phyloP scores from a whole-genome alignment of 140 eudicot species.

The Cichorium intybus region DNA sequence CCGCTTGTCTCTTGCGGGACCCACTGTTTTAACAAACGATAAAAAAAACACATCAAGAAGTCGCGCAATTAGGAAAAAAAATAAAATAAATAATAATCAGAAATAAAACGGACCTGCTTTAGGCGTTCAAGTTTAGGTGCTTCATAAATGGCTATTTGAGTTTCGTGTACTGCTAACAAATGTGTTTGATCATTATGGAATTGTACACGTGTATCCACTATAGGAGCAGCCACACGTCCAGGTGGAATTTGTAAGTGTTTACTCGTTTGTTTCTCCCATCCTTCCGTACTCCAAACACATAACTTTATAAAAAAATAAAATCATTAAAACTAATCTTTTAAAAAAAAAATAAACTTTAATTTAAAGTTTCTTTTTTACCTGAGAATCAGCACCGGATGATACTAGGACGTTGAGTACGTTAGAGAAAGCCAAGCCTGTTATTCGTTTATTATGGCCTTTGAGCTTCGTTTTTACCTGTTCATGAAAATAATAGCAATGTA shows the following conservation, averaged over 20 bases:
- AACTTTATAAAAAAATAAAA: constrained; percentile 26
- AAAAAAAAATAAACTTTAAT: background rate
- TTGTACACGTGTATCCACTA: constrained; percentile 60
- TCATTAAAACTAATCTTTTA: background rate
- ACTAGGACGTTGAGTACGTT: constrained; percentile 53
- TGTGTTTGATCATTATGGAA: constrained; percentile 66
- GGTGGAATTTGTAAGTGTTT: constrained; percentile 58
- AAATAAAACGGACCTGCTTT: constrained; percentile 45
- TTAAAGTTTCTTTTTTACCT: constrained; percentile 31
- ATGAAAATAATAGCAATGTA: background rate
- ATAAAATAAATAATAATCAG: background rate
- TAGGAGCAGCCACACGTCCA: constrained; percentile 53
- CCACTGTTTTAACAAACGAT: constrained; percentile 41
- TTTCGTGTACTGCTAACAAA: constrained; percentile 54
- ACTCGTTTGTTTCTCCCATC: constrained; percentile 64
- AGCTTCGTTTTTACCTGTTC: constrained; percentile 57
- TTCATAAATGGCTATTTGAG: constrained; percentile 66
- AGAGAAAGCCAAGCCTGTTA: constrained; percentile 69
- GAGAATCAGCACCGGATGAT: constrained; percentile 72
- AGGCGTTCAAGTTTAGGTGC: constrained; percentile 55
- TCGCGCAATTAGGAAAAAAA: background rate
- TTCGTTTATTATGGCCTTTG: constrained; percentile 56
- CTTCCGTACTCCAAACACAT: constrained; percentile 65
- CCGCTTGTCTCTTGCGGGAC: constrained; percentile 50
- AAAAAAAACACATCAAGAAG: background rate